Conservation (phyloP, 1,139 yeast species). For the Candida sanyaensis region DNA sequence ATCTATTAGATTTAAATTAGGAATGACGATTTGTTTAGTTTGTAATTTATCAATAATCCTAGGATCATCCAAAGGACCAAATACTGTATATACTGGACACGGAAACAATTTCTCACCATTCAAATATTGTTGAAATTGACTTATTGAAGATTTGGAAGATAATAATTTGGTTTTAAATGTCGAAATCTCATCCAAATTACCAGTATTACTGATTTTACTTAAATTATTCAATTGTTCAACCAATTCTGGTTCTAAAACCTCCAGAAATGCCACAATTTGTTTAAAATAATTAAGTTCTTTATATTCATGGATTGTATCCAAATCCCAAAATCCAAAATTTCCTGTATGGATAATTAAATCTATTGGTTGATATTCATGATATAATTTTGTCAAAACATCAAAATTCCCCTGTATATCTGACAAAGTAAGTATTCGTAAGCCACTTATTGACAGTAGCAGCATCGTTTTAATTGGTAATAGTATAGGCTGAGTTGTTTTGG, state of each 20-base stretch:
- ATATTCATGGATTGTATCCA: conserved; percentile 47
- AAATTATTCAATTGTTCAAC: conserved; percentile 49
- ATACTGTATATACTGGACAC: conserved; percentile 74
- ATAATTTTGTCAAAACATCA: conserved; percentile 20
- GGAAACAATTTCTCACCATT: conserved; percentile 47
- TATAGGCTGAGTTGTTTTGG: no score
- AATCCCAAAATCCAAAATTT: conserved; percentile 76
- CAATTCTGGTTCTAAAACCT: conserved; percentile 50
- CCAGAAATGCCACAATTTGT: conserved; percentile 71
- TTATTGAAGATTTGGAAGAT: conserved; percentile 38
- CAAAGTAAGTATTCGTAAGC: conserved; percentile 23
- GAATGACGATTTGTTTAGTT: conserved; percentile 50
- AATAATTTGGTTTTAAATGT: conserved; percentile 38
- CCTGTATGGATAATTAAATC: conserved; percentile 67
- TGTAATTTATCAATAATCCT: conserved; percentile 62
- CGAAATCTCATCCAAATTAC: conserved; percentile 18
- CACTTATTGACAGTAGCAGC: conserved; percentile 5
- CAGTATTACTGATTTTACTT: conserved; percentile 32
- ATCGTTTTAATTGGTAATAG: background rate
- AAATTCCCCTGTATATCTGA: conserved; percentile 41
- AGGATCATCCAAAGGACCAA: conserved; percentile 78
- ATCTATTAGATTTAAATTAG: conserved; percentile 63
- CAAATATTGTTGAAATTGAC: conserved; percentile 32
- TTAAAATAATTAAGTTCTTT: conserved; percentile 58
- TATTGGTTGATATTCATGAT: conserved; percentile 19